Conservation (phyloP, 352 stramenopile genomes). For the Pythium apleroticum region DNA sequence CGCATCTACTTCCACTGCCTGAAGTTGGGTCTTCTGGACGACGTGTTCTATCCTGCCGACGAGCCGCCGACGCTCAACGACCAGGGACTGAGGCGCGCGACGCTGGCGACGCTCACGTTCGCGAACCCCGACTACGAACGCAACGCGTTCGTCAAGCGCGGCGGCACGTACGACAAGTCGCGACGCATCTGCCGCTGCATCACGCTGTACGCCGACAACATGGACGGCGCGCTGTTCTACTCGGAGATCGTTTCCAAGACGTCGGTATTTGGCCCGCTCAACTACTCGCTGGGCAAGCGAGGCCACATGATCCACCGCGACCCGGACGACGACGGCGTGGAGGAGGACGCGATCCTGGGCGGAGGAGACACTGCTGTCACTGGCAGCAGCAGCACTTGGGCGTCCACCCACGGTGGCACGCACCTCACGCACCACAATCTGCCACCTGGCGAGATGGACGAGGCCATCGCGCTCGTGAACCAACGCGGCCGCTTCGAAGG, state of each 20-base stretch:
- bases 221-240: slow-evolving; percentile 46
- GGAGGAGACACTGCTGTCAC: background rate
- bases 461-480: slow-evolving; percentile 55
- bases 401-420: background rate
- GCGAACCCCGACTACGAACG: slow-evolving; percentile 24
- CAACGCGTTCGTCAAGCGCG: slow-evolving; percentile 20
- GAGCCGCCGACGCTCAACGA: slow-evolving; percentile 2
- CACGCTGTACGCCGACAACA: slow-evolving; percentile 50
- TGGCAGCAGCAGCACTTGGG: background rate
- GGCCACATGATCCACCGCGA: slow-evolving; percentile 28
- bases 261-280: slow-evolving; percentile 27
- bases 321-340: background rate
- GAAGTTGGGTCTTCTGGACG: slow-evolving; percentile 19
- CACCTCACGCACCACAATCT: slow-evolving; percentile 7
- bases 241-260: slow-evolving; percentile 32
- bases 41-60: slow-evolving; percentile 32
- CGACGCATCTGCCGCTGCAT: slow-evolving; percentile 34
- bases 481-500: slow-evolving; percentile 52
- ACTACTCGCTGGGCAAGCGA: slow-evolving; percentile 31
- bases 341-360: background rate
- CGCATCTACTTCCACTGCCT: slow-evolving; percentile 38
- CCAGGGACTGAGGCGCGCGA: slow-evolving; percentile 7
- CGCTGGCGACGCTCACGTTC: slow-evolving; percentile 21
- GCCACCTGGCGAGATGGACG: slow-evolving; percentile 42
- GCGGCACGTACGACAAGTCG: slow-evolving; percentile 23